Percentiles rank a stretch among this genome's conserved stretches.
Conservation (phyloP, 495 filamentous ascomycete genomes). For the Pseudoneurospora amorphoporcata region DNA sequence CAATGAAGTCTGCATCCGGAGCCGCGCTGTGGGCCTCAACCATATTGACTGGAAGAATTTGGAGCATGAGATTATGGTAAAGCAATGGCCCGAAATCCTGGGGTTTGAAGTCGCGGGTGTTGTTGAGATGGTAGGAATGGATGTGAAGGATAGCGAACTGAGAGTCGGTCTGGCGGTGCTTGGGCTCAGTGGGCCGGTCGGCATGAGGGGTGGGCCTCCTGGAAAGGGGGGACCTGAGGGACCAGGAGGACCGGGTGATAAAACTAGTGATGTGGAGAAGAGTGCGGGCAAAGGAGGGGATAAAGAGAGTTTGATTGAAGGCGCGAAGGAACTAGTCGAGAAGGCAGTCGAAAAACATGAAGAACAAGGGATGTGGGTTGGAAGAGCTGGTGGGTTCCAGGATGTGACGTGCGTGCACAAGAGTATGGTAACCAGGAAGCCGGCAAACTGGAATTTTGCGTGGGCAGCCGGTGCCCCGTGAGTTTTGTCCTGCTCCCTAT, state of each 20-base stretch:
- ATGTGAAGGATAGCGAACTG: slow-evolving; percentile 16
- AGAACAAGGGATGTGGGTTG: neutral
- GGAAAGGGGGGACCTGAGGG: neutral
- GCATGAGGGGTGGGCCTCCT: neutral
- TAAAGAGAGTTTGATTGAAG: neutral
- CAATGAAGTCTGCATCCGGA: slow-evolving; percentile 26
- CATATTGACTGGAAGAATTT: slow-evolving; percentile 30
- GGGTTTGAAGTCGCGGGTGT: slow-evolving; percentile 31
- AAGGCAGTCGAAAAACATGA: neutral
- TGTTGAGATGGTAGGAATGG: slow-evolving; percentile 23
- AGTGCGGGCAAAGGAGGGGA: neutral
- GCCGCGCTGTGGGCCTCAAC: slow-evolving; percentile 27
- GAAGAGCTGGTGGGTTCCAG: slow-evolving; percentile 28
- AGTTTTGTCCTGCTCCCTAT: neutral
- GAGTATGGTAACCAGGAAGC: slow-evolving; percentile 31
- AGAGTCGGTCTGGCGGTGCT: slow-evolving; percentile 33
- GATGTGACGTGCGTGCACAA: slow-evolving; percentile 26
- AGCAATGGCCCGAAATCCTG: slow-evolving; percentile 26
- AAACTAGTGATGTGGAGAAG: neutral
- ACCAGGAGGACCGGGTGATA: neutral
- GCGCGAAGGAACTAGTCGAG: neutral
- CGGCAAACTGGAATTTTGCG: slow-evolving; percentile 23
- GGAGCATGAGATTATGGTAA: slow-evolving; percentile 20
- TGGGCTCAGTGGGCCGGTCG: slow-evolving; percentile 12
- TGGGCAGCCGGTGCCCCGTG: slow-evolving; percentile 35